phyloP scores from a whole-genome alignment of 1,284 basidiomycete species.

The Phellinidium pouzarii region DNA sequence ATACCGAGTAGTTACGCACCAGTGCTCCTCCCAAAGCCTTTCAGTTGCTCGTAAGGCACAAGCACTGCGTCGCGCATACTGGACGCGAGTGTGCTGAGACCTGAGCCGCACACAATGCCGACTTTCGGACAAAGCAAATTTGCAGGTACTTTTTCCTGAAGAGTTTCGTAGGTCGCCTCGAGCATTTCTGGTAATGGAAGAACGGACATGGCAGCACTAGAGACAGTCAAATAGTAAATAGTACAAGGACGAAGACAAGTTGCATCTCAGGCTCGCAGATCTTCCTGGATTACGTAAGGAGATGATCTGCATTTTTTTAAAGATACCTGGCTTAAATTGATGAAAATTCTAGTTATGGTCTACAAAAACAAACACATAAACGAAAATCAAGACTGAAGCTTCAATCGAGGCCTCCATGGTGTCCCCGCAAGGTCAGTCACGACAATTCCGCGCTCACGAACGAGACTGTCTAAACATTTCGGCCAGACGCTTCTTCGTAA shows the following conservation, averaged over 20 bases:
- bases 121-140: conserved; percentile 49
- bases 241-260: no score
- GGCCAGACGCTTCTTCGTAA: conserved; percentile 3
- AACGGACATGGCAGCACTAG: neutral
- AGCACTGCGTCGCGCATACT: conserved; percentile 47
- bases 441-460: neutral
- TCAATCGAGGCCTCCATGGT: conserved; percentile 2
- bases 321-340: no score
- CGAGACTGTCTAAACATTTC: neutral
- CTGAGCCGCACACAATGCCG: conserved; percentile 77
- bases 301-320: no score
- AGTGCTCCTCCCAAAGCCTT: conserved; percentile 69
- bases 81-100: conserved; percentile 58
- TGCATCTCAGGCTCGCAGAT: no score
- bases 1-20: conserved; percentile 36
- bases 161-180: conserved; percentile 17
- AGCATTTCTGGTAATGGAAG: conserved; percentile 15
- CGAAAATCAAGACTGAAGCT: no score
- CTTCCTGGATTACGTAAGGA: no score
- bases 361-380: no score
- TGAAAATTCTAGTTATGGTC: no score
- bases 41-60: conserved; percentile 54
- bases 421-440: neutral
- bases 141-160: conserved; percentile 30
- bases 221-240: neutral